Evolutionary conservation across 1,284 basidiomycete species (phyloP).

Genomic region (Singerocomus inundabilis): DNA sequence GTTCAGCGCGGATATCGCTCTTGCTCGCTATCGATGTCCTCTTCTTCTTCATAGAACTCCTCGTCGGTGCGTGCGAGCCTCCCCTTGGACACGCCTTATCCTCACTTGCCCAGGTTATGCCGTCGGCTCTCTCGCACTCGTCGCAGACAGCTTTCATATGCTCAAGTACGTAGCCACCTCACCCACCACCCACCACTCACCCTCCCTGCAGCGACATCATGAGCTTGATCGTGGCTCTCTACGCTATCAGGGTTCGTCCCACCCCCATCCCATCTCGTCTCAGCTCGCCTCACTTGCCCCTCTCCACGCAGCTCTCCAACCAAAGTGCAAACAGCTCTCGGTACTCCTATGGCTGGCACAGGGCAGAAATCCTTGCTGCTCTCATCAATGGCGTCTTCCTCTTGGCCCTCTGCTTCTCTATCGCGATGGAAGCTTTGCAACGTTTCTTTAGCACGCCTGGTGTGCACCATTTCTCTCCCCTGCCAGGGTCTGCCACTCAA

Average conservation of each 20-base stretch:
- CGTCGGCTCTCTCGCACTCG: conserved; percentile 90
- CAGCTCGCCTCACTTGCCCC: conserved; percentile 6
- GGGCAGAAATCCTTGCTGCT: conserved; percentile 97
- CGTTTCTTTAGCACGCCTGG: conserved; percentile 86
- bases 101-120: conserved; percentile 67
- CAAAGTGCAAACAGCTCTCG: conserved; percentile 49
- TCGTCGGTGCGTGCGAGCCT: conserved; percentile 56
- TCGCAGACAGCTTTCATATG: conserved; percentile 99
- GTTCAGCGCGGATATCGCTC: conserved; percentile 75
- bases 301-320: conserved; percentile 49
- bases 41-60: conserved; percentile 94
- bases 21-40: conserved; percentile 82
- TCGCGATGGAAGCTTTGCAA: conserved; percentile 90
- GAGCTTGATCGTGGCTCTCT: conserved; percentile 92
- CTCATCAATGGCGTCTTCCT: conserved; percentile 97
- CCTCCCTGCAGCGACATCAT: conserved; percentile 78
- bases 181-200: conserved; percentile 8
- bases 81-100: background rate
- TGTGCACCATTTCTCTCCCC: conserved; percentile 34
- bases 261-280: background rate
- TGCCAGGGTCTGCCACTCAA: conserved; percentile 10
- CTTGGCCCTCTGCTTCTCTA: conserved; percentile 93
- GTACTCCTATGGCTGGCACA: conserved; percentile 96
- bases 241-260: conserved; percentile 83
- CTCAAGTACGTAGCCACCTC: conserved; percentile 66